These are phyloP conservation scores for Nymphaea colorata DNA, from an alignment of 164 flowering plant genomes.

Conservation along the genomic window DNA sequence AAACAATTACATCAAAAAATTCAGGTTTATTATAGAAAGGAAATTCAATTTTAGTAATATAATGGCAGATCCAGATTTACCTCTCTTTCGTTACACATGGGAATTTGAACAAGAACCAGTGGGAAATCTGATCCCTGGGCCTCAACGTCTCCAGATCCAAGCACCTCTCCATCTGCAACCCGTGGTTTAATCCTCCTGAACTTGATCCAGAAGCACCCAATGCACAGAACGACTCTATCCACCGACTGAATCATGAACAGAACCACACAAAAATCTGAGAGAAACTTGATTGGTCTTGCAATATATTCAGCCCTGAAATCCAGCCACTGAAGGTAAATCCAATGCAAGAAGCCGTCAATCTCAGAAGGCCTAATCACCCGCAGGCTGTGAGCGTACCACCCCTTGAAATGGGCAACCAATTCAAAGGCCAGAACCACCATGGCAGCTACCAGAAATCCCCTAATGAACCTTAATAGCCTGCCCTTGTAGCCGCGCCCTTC, in stretches of 20 bases:
- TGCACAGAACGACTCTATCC: slow-evolving; percentile 52
- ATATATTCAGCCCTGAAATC: slow-evolving; percentile 54
- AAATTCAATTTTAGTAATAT: too few species aligned
- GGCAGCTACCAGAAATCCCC: slow-evolving; percentile 33
- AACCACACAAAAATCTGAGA: slow-evolving; percentile 55
- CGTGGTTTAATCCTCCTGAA: slow-evolving; percentile 52
- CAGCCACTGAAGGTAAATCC: slow-evolving; percentile 52
- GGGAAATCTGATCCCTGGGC: slow-evolving; percentile 34
- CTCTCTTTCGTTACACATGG: slow-evolving; percentile 93
- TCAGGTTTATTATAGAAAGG: too few species aligned
- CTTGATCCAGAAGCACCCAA: slow-evolving; percentile 84
- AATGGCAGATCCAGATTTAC: slow-evolving; percentile 16
- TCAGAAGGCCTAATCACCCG: slow-evolving; percentile 47
- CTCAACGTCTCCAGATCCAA: slow-evolving; percentile 40
- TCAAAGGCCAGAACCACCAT: slow-evolving; percentile 45
- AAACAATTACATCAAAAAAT: too few species aligned
- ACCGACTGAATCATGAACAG: slow-evolving; percentile 67
- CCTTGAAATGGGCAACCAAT: slow-evolving; percentile 50
- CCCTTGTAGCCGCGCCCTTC: slow-evolving; percentile 41
- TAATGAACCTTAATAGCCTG: slow-evolving; percentile 31
- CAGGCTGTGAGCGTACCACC: slow-evolving; percentile 53
- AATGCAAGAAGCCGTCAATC: slow-evolving; percentile 43
- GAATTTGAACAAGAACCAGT: slow-evolving; percentile 85
- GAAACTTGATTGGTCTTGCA: slow-evolving; percentile 48
- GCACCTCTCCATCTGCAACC: slow-evolving; percentile 28